Evolutionary conservation across 75 land plant species (phyloP), one percentile per base, ranked within the genome.

Genomic region (Pinus albicaulis): DNA sequence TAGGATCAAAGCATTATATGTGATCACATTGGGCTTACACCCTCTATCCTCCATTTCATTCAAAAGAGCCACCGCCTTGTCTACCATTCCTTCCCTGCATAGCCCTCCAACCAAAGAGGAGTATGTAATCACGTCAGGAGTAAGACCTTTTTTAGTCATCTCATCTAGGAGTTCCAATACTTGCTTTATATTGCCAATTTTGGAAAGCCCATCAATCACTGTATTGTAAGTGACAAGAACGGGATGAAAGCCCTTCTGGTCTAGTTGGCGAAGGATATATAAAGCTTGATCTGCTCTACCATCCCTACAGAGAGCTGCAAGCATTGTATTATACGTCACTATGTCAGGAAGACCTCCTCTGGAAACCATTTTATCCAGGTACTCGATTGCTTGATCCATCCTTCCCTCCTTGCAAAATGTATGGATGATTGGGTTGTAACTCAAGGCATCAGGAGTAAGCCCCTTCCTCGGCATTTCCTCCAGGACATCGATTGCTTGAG

Each of bases 31-130:
- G 4, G 83, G 78, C 14, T 38, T 73, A 13, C 48, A 61, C 16
- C 58, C 72, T 22, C 22, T 75, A 44, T 71, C 76, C 56, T 55
- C 65, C 78, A 86, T 89, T 44, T 82, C 68, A 73, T 60, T 72
- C 77, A 89, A 56, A 55, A 82, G 61, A 24, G 74, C 82, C 36
- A 79, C 62, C 24, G 93, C 91, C 58, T 86, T 81, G 24, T 78
- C 84, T 56, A 81, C 55, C 74, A 56, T 38, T 74, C 83, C 82
- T 23, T 70, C 72, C 59, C 76, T 68, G 65, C 86, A 82, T 13
- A 87, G 82, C 0, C 91, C 87, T 83, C 80, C 82, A 57, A 89
- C 81, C 75, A 91, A 75, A 52, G 89, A 82, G 1, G 85, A 82
- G 59, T 82, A 80, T 0, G 91, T 89, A 26, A 61, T 79, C 1